phyloP scores from a whole-genome alignment of 2,329 filamentous ascomycete genomes.

The Knoxdaviesia proteae region DNA sequence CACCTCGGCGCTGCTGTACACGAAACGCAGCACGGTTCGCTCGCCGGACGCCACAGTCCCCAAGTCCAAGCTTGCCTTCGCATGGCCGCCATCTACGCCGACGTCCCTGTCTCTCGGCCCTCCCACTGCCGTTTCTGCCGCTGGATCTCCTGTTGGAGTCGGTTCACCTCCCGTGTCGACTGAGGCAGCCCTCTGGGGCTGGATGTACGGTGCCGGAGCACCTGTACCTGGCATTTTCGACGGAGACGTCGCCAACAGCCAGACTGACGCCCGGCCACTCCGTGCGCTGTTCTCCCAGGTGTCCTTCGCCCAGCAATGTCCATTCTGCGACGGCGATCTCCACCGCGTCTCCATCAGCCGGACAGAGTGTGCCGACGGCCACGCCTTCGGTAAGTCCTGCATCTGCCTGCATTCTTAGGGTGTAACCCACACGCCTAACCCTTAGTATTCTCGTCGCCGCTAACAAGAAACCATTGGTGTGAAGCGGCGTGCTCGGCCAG shows the following conservation, averaged over 20 bases:
- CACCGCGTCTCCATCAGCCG: slow-evolving; percentile 11
- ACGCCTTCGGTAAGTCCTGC: slow-evolving; percentile 17
- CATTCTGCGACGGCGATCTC: slow-evolving; percentile 22
- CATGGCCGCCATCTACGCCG: neutral
- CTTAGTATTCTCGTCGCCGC: neutral
- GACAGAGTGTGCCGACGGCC: slow-evolving; percentile 17
- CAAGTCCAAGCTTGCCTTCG: neutral
- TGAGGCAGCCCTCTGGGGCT: slow-evolving; percentile 33
- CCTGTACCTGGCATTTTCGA: slow-evolving; percentile 19
- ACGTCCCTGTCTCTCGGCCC: neutral
- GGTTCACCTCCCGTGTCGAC: slow-evolving; percentile 18
- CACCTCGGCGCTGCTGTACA: slow-evolving; percentile 27
- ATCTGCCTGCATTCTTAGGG: neutral
- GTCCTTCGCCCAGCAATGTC: slow-evolving; percentile 18
- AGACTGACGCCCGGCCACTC: slow-evolving; percentile 6
- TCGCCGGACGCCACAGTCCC: neutral
- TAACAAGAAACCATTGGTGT: neutral
- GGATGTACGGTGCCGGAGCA: slow-evolving; percentile 33
- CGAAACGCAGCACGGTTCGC: slow-evolving; percentile 19
- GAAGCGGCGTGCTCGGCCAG: slow-evolving; percentile 31
- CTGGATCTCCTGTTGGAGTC: no score
- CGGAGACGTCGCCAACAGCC: no score
- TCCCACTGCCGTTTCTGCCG: no score
- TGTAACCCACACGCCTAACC: neutral
- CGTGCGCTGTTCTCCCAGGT: slow-evolving; percentile 1